Evolutionary conservation across 805 yeast species (phyloP).

Genomic region (Ogataea pini): DNA sequence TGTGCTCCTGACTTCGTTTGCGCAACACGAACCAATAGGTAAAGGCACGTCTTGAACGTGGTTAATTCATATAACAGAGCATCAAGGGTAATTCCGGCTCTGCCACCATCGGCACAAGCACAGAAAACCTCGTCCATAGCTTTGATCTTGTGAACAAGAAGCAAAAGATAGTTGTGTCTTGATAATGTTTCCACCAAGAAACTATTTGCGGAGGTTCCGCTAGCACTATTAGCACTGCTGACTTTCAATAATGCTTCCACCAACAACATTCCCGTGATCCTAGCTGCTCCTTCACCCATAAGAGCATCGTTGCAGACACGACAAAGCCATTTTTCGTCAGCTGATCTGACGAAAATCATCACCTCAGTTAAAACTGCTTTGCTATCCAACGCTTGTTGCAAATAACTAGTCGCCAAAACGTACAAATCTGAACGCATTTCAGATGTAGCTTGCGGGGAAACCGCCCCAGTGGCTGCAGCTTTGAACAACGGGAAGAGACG

Average conservation of each 20-base stretch:
- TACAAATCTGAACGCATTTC: conserved; percentile 77
- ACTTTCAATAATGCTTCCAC: conserved; percentile 49
- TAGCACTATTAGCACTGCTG: conserved; percentile 37
- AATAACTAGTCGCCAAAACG: conserved; percentile 64
- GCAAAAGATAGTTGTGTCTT: conserved; percentile 59
- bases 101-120: conserved; percentile 32
- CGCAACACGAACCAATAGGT: conserved; percentile 71
- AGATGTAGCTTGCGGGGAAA: conserved; percentile 67
- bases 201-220: conserved; percentile 50
- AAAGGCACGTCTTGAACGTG: conserved; percentile 69
- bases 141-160: conserved; percentile 66
- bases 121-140: conserved; percentile 65
- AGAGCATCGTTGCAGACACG: conserved; percentile 76
- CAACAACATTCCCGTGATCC: conserved; percentile 74
- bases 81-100: conserved; percentile 46
- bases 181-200: background rate
- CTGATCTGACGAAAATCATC: conserved; percentile 54
- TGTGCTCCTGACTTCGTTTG: conserved; percentile 78
- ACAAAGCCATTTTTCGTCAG: conserved; percentile 60
- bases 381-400: conserved; percentile 50
- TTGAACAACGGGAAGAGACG: conserved; percentile 70
- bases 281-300: conserved; percentile 71
- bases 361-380: conserved; percentile 47
- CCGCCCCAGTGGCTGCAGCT: conserved; percentile 72
- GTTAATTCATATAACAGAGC: conserved; percentile 71